Conservation (phyloP, 2,329 filamentous ascomycete genomes). For the Teratosphaeria gauchensis region DNA sequence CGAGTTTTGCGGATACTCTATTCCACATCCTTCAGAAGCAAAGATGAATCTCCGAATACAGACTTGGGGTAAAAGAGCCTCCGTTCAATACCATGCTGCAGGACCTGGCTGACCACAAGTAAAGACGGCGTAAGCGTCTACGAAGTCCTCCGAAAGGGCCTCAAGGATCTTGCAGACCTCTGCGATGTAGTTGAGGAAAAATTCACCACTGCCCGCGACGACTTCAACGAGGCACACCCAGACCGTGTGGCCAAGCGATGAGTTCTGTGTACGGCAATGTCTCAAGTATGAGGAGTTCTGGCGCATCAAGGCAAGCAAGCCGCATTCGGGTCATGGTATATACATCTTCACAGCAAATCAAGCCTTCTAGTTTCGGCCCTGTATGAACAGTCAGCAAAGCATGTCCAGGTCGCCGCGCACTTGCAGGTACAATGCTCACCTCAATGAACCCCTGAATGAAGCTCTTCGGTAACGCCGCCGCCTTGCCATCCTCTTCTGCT, state of each 20-base stretch:
- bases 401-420: not conserved
- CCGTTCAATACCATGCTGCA: not conserved
- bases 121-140: constrained; percentile 70
- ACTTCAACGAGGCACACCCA: constrained; percentile 40
- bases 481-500: constrained; percentile 67
- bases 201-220: constrained; percentile 59
- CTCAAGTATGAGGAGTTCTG: not conserved
- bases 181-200: constrained; percentile 92
- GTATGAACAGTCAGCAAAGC: constrained; percentile 4
- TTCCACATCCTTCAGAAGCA: constrained; percentile 88
- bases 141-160: constrained; percentile 80
- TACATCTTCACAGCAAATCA: constrained; percentile 9
- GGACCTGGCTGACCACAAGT: constrained; percentile 1
- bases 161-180: constrained; percentile 78
- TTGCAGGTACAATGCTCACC: constrained; percentile 39
- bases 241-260: constrained; percentile 8
- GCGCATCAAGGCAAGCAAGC: not conserved
- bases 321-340: constrained; percentile 15
- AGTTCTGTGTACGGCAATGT: not conserved
- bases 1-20: constrained; percentile 96
- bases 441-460: constrained; percentile 95
- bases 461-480: constrained; percentile 62
- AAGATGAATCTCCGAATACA: constrained; percentile 98
- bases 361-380: constrained; percentile 11
- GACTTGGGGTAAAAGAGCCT: constrained; percentile 65